Evolutionary conservation across 78 protist species (phyloP).

Genomic region (Goniomonas avonlea): DNA sequence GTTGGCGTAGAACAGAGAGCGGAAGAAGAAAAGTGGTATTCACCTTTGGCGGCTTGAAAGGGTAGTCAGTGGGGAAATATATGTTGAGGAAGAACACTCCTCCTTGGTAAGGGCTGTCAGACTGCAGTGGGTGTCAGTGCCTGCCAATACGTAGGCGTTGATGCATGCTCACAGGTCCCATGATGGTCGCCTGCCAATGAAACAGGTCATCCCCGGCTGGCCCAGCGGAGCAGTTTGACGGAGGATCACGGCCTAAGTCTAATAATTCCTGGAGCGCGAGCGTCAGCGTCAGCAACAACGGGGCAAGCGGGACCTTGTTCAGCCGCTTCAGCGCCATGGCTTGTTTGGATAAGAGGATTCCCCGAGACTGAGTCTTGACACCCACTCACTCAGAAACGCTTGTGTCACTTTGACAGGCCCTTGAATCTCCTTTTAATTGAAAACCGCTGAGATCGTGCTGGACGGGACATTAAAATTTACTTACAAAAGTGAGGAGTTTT

Average conservation of each 20-base stretch:
- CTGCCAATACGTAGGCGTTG: too few relatives aligned
- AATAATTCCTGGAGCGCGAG: slow-evolving; percentile 60
- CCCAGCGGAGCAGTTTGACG: slow-evolving; percentile 86
- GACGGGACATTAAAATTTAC: too few relatives aligned
- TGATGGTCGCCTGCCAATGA: slow-evolving; percentile 89
- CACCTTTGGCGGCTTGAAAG: slow-evolving; percentile 95
- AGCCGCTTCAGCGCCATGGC: slow-evolving; percentile 17
- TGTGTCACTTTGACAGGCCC: too few relatives aligned
- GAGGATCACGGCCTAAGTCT: slow-evolving; percentile 86
- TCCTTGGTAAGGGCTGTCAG: slow-evolving; percentile 83
- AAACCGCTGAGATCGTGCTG: too few relatives aligned
- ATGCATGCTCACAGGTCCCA: too few relatives aligned
- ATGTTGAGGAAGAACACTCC: slow-evolving; percentile 62
- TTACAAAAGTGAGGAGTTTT: too few relatives aligned
- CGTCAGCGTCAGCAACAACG: not conserved
- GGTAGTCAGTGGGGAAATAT: slow-evolving; percentile 90
- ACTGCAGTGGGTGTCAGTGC: too few relatives aligned
- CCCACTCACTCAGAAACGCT: not conserved
- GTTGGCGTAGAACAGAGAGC: not conserved
- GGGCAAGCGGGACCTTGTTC: slow-evolving; percentile 2
- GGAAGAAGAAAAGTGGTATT: too few relatives aligned
- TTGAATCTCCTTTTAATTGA: too few relatives aligned
- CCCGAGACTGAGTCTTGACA: not conserved
- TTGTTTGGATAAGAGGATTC: not conserved
- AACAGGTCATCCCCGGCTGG: slow-evolving; percentile 82